phyloP scores from a whole-genome alignment of 805 yeast genomes.

The Cyberlindnera mrakii region DNA sequence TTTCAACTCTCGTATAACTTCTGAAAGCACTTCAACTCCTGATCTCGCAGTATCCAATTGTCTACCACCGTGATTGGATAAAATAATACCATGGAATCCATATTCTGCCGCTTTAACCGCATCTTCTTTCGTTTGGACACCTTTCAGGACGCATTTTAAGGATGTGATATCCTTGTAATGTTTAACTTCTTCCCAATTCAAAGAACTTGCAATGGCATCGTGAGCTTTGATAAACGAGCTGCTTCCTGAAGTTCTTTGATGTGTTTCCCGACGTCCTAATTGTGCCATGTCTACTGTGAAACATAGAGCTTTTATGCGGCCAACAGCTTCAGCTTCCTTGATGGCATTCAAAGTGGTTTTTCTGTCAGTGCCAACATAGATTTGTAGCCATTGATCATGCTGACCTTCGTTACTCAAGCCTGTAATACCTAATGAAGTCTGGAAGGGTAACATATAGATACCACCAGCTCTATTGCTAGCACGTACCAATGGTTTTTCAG shows the following conservation, averaged over 20 bases:
- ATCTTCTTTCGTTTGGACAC: slow-evolving; percentile 56
- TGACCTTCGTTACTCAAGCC: slow-evolving; percentile 33
- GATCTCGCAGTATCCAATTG: slow-evolving; percentile 60
- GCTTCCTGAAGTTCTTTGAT: background rate
- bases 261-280: slow-evolving; percentile 46
- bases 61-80: slow-evolving; percentile 75
- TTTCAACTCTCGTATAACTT: slow-evolving; percentile 41
- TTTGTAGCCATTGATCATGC: slow-evolving; percentile 43
- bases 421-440: slow-evolving; percentile 34
- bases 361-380: slow-evolving; percentile 37
- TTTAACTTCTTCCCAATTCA: slow-evolving; percentile 29
- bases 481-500: slow-evolving; percentile 35
- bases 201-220: slow-evolving; percentile 8
- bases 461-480: slow-evolving; percentile 36
- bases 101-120: slow-evolving; percentile 50
- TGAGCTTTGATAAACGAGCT: background rate
- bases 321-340: slow-evolving; percentile 31
- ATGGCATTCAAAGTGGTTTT: slow-evolving; percentile 26
- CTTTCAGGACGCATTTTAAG: slow-evolving; percentile 51
- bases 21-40: slow-evolving; percentile 55
- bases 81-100: slow-evolving; percentile 57
- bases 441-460: slow-evolving; percentile 43
- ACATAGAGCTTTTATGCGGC: slow-evolving; percentile 40
- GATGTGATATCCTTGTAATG: slow-evolving; percentile 27
- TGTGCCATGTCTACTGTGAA: slow-evolving; percentile 53